Percentiles rank a stretch among this genome's conserved stretches.
Evolutionary conservation across 2,329 filamentous ascomycete species (phyloP).

Genomic region (Hymenoscyphus fraxineus): DNA sequence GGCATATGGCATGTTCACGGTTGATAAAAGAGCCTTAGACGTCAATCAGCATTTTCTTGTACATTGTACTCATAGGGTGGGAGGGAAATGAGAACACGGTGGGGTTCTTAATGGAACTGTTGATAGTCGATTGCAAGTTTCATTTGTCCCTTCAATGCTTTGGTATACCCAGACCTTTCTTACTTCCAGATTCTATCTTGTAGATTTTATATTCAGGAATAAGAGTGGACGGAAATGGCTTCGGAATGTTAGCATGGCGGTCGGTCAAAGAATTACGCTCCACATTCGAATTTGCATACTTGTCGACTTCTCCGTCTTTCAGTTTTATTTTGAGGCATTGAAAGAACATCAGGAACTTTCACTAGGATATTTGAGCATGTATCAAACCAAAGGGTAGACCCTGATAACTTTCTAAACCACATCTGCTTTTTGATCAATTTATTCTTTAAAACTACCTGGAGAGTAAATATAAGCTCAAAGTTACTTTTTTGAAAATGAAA

Average conservation of each 20-base stretch:
- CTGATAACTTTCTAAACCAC: no score
- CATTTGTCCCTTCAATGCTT: neutral
- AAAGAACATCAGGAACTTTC: no score
- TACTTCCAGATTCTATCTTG: neutral
- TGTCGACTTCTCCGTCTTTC: no score
- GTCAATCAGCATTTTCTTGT: constrained; percentile 35
- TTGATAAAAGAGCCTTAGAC: constrained; percentile 35
- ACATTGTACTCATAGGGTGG: constrained; percentile 37
- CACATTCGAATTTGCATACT: no score
- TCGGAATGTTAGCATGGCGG: neutral
- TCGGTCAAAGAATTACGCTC: no score
- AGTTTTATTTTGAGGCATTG: no score
- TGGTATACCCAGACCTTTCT: neutral
- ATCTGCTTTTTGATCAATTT: no score
- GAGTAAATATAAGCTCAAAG: no score
- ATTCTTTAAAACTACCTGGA: no score
- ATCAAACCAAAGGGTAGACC: no score
- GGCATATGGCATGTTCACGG: constrained; percentile 25
- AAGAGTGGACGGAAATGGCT: neutral
- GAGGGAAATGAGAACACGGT: constrained; percentile 20
- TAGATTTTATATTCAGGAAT: neutral
- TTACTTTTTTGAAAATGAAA: no score
- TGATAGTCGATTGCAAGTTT: constrained; percentile 5
- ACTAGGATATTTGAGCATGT: no score
- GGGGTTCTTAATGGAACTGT: constrained; percentile 11